phyloP scores from a whole-genome alignment of 306 rosid genomes.

The Prunus dulcis region DNA sequence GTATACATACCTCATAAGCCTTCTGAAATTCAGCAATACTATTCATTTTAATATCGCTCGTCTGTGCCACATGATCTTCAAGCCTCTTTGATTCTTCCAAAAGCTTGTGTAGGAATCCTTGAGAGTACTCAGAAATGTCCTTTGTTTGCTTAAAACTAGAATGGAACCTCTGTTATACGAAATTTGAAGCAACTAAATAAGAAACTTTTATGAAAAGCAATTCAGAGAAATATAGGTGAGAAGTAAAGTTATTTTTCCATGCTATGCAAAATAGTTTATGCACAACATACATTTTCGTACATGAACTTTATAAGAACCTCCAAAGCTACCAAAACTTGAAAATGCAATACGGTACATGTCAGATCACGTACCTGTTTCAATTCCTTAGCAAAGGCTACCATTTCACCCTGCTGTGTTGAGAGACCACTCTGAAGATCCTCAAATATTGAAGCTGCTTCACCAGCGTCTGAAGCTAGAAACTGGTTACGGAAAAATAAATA shows the following conservation, averaged over 20 bases:
- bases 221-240: neutral
- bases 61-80: slow-evolving; percentile 46
- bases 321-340: neutral
- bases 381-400: slow-evolving; percentile 64
- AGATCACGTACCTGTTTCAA: slow-evolving; percentile 54
- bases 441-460: slow-evolving; percentile 55
- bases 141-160: slow-evolving; percentile 55
- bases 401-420: slow-evolving; percentile 68
- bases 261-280: neutral
- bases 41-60: slow-evolving; percentile 52
- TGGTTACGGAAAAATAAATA: slow-evolving; percentile 29
- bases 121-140: slow-evolving; percentile 61
- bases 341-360: neutral
- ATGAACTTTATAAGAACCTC: neutral
- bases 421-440: slow-evolving; percentile 66
- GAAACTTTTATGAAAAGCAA: neutral
- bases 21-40: slow-evolving; percentile 75
- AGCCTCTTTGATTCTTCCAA: slow-evolving; percentile 62
- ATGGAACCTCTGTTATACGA: slow-evolving; percentile 55
- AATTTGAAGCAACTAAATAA: slow-evolving; percentile 19
- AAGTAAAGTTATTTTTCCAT: neutral
- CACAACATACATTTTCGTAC: neutral
- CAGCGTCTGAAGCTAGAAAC: slow-evolving; percentile 65
- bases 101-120: slow-evolving; percentile 66
- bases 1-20: slow-evolving; percentile 62